Percentiles rank a stretch among this genome's conserved stretches.
phyloP scores from a whole-genome alignment of 345 rosid species.

The Eucalyptus rudis region DNA sequence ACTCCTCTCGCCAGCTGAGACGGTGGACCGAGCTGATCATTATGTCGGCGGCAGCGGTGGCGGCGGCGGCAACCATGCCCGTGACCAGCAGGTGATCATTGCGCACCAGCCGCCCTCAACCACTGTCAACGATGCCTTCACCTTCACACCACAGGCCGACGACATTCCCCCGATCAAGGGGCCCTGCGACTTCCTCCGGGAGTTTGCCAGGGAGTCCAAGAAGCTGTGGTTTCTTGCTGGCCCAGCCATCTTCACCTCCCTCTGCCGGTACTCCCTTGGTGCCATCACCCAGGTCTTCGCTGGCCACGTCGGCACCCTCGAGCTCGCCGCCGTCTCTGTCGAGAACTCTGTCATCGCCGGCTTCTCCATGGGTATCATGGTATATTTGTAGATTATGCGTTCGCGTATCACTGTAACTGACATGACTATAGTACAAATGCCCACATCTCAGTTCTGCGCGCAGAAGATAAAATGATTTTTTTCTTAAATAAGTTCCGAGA shows the following conservation, averaged over 20 bases:
- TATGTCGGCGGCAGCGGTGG: background rate
- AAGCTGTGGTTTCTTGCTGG: slow-evolving; percentile 87
- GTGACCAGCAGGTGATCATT: background rate
- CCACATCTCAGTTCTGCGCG: background rate
- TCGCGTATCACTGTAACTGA: background rate
- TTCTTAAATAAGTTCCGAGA: background rate
- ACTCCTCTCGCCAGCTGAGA: slow-evolving; percentile 11
- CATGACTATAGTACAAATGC: background rate
- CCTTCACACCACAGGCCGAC: slow-evolving; percentile 21
- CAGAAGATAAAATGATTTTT: background rate
- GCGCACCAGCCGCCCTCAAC: background rate
- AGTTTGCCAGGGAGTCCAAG: slow-evolving; percentile 39
- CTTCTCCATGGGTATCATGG: slow-evolving; percentile 81
- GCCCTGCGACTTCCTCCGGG: slow-evolving; percentile 28
- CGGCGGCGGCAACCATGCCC: background rate
- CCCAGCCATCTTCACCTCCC: slow-evolving; percentile 84
- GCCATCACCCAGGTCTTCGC: slow-evolving; percentile 70
- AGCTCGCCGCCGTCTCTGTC: slow-evolving; percentile 74
- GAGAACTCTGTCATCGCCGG: slow-evolving; percentile 91
- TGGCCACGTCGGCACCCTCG: slow-evolving; percentile 65
- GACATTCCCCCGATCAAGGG: slow-evolving; percentile 61
- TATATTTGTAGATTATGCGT: background rate
- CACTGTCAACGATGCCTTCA: background rate
- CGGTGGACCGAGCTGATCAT: background rate
- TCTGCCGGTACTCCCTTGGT: slow-evolving; percentile 88